Conservation (phyloP, 148 eudicot genomes). For the Agrostemma githago region DNA sequence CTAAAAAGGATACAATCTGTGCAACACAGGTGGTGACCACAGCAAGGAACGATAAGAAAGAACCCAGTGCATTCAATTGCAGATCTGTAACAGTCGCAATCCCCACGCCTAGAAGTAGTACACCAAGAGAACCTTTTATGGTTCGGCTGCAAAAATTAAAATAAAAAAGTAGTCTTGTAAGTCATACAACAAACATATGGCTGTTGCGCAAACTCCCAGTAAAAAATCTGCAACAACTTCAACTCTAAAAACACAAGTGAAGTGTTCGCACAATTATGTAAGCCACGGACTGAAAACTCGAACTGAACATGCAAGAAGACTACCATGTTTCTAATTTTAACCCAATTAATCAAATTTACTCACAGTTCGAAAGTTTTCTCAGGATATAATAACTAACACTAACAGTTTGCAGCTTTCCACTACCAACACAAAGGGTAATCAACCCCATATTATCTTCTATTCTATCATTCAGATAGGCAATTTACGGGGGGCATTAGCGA, state of each 20-base stretch:
- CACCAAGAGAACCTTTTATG: constrained; percentile 36
- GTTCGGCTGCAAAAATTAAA: constrained; percentile 34
- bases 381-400: background rate
- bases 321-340: background rate
- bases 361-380: background rate
- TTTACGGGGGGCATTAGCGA: background rate
- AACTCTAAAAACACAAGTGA: background rate
- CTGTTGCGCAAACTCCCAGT: background rate
- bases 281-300: background rate
- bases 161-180: background rate
- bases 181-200: background rate
- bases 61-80: constrained; percentile 41
- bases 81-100: constrained; percentile 44
- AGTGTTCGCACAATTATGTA: background rate
- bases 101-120: constrained; percentile 42
- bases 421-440: background rate
- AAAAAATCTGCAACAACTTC: background rate
- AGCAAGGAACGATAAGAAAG: constrained; percentile 43
- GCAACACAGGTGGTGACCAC: constrained; percentile 43
- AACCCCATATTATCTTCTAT: background rate
- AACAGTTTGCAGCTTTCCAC: background rate
- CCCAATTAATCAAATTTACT: background rate
- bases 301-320: background rate
- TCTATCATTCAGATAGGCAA: background rate
- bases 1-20: constrained; percentile 43